phyloP scores from a whole-genome alignment of 2,329 filamentous ascomycete genomes.

The Ascochyta pisi region DNA sequence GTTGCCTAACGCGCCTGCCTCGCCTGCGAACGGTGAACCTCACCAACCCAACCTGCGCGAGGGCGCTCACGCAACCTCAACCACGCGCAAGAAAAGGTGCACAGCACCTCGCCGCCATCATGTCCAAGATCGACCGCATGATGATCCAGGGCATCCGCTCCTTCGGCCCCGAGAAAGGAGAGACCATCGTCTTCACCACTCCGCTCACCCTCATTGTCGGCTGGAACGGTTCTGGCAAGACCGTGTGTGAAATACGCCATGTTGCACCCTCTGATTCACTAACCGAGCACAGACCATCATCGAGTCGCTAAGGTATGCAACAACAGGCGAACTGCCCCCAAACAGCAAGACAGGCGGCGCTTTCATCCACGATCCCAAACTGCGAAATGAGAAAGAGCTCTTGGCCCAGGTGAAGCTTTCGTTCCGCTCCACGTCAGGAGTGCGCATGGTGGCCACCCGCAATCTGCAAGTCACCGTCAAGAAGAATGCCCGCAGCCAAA shows the following conservation, averaged over 20 bases:
- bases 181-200: constrained; percentile 86
- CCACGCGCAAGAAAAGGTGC: background rate
- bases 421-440: constrained; percentile 79
- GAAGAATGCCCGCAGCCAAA: constrained; percentile 76
- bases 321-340: constrained; percentile 89
- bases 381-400: constrained; percentile 86
- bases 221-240: constrained; percentile 97
- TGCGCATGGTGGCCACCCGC: constrained; percentile 81
- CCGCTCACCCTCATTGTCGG: constrained; percentile 96
- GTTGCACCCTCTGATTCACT: constrained; percentile 1
- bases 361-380: constrained; percentile 97
- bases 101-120: constrained; percentile 9
- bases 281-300: constrained; percentile 75
- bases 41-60: background rate
- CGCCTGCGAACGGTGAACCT: background rate
- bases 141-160: constrained; percentile 86
- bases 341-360: constrained; percentile 87
- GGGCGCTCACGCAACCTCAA: background rate
- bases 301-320: constrained; percentile 97
- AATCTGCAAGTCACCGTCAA: constrained; percentile 87
- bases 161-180: constrained; percentile 76
- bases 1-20: background rate
- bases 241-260: constrained; percentile 53
- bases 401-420: constrained; percentile 89
- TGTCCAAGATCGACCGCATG: constrained; percentile 82